Percentiles rank a stretch among this genome's conserved stretches.
Conservation (phyloP, 306 rosid species). For the Erythrophleum fordii region DNA sequence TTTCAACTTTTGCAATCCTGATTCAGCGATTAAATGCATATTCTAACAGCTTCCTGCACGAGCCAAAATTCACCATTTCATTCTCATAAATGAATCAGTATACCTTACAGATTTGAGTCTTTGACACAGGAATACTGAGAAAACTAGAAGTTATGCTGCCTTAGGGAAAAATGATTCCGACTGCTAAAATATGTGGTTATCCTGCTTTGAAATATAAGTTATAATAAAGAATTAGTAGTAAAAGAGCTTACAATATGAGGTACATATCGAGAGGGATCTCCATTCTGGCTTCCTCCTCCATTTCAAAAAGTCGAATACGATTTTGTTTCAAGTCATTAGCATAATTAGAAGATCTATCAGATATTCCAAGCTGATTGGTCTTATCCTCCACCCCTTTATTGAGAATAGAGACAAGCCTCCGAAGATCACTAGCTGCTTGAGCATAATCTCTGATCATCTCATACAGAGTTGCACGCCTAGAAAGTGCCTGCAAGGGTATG, state of each 20-base stretch:
- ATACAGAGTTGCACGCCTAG: constrained; percentile 81
- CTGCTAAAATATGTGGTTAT: constrained; percentile 15
- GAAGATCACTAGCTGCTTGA: constrained; percentile 84
- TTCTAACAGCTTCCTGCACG: constrained; percentile 1
- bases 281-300: constrained; percentile 87
- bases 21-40: constrained; percentile 20
- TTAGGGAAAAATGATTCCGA: constrained; percentile 11
- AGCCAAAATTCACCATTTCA: constrained; percentile 10
- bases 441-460: constrained; percentile 91
- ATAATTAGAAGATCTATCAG: constrained; percentile 63
- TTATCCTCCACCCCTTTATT: constrained; percentile 62
- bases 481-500: constrained; percentile 73
- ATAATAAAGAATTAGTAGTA: constrained; percentile 21
- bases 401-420: constrained; percentile 70
- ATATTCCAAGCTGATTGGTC: constrained; percentile 52
- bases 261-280: constrained; percentile 91
- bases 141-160: constrained; percentile 19
- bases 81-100: constrained; percentile 28
- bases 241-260: constrained; percentile 81
- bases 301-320: constrained; percentile 68
- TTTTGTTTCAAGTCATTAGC: constrained; percentile 82
- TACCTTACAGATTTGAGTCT: neutral
- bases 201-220: constrained; percentile 22
- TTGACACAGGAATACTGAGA: constrained; percentile 24
- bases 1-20: constrained; percentile 18